phyloP scores from a whole-genome alignment of 192 early-diverging fungal genomes.

The Coemansia sp. region DNA sequence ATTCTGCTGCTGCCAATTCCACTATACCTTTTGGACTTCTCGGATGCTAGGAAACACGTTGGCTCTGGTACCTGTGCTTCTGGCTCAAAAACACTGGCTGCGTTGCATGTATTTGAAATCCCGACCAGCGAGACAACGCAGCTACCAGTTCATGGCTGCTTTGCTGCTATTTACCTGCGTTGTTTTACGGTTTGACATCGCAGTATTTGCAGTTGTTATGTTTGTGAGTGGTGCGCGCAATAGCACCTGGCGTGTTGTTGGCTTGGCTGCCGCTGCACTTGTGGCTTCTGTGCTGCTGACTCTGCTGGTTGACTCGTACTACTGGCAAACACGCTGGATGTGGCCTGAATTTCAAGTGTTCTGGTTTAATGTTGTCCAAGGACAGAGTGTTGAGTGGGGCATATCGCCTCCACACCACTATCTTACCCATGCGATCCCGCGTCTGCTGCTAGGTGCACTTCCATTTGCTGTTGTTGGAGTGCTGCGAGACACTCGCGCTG shows the following conservation, averaged over 20 bases:
- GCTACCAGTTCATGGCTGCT: slow-evolving; percentile 22
- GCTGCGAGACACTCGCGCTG: slow-evolving; percentile 46
- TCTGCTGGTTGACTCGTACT: slow-evolving; percentile 60
- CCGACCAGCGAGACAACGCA: neutral
- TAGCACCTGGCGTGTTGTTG: slow-evolving; percentile 21
- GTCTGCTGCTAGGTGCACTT: slow-evolving; percentile 66
- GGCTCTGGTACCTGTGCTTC: slow-evolving; percentile 67
- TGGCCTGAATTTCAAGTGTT: slow-evolving; percentile 70
- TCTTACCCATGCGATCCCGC: slow-evolving; percentile 69
- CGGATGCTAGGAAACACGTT: slow-evolving; percentile 87
- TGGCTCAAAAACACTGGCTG: slow-evolving; percentile 56
- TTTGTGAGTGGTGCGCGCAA: slow-evolving; percentile 20
- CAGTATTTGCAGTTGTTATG: slow-evolving; percentile 55
- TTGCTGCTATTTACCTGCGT: slow-evolving; percentile 44
- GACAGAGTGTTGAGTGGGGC: slow-evolving; percentile 52
- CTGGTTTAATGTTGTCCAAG: slow-evolving; percentile 62
- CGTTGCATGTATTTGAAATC: slow-evolving; percentile 15
- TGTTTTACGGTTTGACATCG: slow-evolving; percentile 64
- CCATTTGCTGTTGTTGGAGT: slow-evolving; percentile 64
- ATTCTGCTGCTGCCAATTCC: slow-evolving; percentile 76
- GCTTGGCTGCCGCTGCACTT: neutral
- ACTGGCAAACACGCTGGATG: slow-evolving; percentile 58
- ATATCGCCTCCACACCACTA: slow-evolving; percentile 70
- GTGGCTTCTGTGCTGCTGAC: slow-evolving; percentile 36
- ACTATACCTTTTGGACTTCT: slow-evolving; percentile 84